Percentiles rank a stretch among this genome's conserved stretches.
These are phyloP conservation scores for Alternaria tenuissima DNA, from an alignment of 2,329 filamentous ascomycete species.

Conservation along the genomic window DNA sequence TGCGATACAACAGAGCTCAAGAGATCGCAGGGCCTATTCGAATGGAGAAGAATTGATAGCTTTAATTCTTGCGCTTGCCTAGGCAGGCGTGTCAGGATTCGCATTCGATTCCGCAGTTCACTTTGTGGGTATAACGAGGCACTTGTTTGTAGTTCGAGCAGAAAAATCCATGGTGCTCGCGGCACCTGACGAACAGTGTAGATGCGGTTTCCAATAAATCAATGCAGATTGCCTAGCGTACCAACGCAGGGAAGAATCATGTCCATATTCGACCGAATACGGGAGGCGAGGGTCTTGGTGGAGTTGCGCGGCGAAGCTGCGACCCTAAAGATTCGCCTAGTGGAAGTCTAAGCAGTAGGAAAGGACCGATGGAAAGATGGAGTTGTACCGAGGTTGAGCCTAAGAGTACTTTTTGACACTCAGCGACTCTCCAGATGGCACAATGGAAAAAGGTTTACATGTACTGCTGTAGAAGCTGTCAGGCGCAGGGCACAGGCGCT, in stretches of 20 bases:
- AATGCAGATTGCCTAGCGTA: not conserved
- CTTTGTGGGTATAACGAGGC: not conserved
- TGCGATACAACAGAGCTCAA: too few species aligned
- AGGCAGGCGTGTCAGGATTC: not conserved
- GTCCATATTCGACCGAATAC: not conserved
- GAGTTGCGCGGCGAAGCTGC: not conserved
- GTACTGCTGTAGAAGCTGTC: not conserved
- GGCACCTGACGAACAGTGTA: not conserved
- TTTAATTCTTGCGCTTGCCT: not conserved
- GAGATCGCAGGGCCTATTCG: not conserved
- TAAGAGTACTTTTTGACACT: not conserved
- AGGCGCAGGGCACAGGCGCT: not conserved
- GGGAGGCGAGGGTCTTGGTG: not conserved
- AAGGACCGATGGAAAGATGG: not conserved
- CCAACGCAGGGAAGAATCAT: not conserved
- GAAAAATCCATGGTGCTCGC: not conserved
- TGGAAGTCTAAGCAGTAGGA: not conserved
- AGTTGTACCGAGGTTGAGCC: constrained; percentile 2
- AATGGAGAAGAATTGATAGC: not conserved
- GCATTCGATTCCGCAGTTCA: not conserved
- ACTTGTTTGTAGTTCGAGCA: not conserved
- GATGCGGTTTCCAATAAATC: not conserved
- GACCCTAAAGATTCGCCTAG: not conserved
- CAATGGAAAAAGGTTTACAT: too few species aligned
- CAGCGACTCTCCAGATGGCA: not conserved